These are phyloP conservation scores for Podospora pseudopauciseta DNA, from an alignment of 495 filamentous ascomycete species.

Conservation along the genomic window DNA sequence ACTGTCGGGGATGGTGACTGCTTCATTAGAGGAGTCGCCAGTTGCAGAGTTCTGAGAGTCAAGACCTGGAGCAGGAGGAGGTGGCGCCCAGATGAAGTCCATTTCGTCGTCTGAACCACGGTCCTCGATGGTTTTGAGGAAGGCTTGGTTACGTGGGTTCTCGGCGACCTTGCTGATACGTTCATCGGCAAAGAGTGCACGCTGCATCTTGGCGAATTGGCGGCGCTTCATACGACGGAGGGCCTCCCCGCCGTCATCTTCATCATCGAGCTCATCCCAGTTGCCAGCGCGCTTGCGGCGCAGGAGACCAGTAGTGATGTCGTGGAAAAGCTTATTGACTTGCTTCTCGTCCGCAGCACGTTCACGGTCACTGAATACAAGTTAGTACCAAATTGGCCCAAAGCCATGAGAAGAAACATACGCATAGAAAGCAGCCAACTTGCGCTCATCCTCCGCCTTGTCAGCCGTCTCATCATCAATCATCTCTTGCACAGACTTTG, in stretches of 20 bases:
- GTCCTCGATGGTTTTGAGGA: conserved; percentile 87
- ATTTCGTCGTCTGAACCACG: conserved; percentile 72
- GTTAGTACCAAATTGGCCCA: conserved; percentile 14
- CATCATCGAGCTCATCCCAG: conserved; percentile 79
- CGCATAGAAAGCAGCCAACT: conserved; percentile 84
- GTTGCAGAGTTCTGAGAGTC: conserved; percentile 38
- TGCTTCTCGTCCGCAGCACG: conserved; percentile 72
- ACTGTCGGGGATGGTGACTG: conserved; percentile 42
- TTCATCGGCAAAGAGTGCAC: conserved; percentile 83
- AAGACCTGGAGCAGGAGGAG: conserved; percentile 28
- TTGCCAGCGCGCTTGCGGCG: conserved; percentile 72
- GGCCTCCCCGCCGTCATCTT: conserved; percentile 76
- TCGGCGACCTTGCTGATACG: conserved; percentile 85
- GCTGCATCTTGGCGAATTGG: conserved; percentile 89
- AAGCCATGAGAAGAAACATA: conserved; percentile 47
- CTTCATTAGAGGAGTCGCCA: conserved; percentile 16
- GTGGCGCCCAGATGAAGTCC: conserved; percentile 63
- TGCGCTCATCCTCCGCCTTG: conserved; percentile 70
- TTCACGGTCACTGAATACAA: conserved; percentile 55
- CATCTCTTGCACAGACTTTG: conserved; percentile 67
- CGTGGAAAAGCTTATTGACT: conserved; percentile 83
- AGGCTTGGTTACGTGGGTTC: conserved; percentile 85
- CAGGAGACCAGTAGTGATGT: conserved; percentile 81
- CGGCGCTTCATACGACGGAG: conserved; percentile 75
- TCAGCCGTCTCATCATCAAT: conserved; percentile 73